Evolutionary conservation across 441 rosid species (phyloP), one percentile per base, ranked within the genome.

Genomic region (Daphne laureola): DNA sequence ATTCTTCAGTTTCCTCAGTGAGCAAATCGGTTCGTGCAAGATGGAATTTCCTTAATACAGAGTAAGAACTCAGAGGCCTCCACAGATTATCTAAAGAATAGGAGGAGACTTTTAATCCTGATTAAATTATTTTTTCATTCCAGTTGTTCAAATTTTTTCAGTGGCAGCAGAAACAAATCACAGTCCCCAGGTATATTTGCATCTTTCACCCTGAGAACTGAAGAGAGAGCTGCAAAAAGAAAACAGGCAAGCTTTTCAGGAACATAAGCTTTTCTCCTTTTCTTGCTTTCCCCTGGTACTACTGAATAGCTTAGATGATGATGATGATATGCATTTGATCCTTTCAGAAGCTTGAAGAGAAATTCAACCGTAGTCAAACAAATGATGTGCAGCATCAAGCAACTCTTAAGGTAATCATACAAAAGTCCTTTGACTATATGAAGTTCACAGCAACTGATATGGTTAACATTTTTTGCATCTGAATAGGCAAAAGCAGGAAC

Each of bases 321-420:
- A 31, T 9, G 8, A 31, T n/a, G n/a, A n/a, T n/a, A n/a, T 31
- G 8, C 11, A 7, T 9, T 9, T 31, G 4, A 31, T 31, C 21
- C 54, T 50, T 69, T 59, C 79, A 84, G 95, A 86, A 78, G 74
- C 94, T 90, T 41, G 96, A 85, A 70, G 98, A 83, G 75, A 90
- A 78, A 72, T 90, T 87, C 67, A 83, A 83, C 64, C 78, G 71
- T 9, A 59, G 67, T 51, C 84, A 83, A 58, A 36, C 56, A 49
- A 69, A 79, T 58, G 74, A 73, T 40, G 46, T 62, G 51, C 81
- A 76, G 64, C 59, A 57, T 35, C 78, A 76, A 67, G 61, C 72
- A 64, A 78, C 81, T 16, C 58, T 70, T 9, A 73, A 73, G 87
- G 87, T 81, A 57, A 43, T 35, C 38, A 31, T 31, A 31, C 38